Percentiles rank a stretch among this genome's conserved stretches.
Evolutionary conservation across 108 stramenopile species (phyloP).

Genomic region (Cylindrotheca closterium): DNA sequence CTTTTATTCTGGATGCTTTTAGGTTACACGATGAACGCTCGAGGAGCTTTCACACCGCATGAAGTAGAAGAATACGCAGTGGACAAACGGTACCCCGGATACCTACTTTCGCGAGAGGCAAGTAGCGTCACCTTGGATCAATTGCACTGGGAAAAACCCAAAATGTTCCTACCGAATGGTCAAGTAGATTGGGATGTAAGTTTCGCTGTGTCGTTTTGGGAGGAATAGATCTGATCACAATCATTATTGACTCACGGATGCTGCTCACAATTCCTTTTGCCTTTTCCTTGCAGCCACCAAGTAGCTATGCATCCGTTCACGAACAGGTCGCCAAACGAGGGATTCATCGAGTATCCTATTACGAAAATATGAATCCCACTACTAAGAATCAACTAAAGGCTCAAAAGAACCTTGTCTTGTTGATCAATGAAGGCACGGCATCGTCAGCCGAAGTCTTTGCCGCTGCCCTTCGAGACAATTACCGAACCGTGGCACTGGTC

Average conservation of each 20-base stretch:
- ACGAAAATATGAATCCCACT: neutral
- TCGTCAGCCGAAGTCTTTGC: constrained; percentile 84
- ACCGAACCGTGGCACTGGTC: constrained; percentile 65
- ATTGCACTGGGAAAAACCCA: constrained; percentile 65
- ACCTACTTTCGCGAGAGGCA: constrained; percentile 61
- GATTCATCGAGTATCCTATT: constrained; percentile 32
- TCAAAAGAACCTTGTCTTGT: constrained; percentile 71
- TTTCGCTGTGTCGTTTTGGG: too few species aligned
- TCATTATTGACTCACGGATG: too few species aligned
- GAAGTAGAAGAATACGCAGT: constrained; percentile 79
- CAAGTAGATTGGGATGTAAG: constrained; percentile 44
- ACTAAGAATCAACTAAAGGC: constrained; percentile 5
- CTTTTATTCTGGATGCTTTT: neutral
- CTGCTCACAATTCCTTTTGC: too few species aligned
- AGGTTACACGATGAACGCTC: constrained; percentile 64
- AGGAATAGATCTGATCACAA: too few species aligned
- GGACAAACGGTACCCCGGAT: constrained; percentile 77
- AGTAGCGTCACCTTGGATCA: constrained; percentile 46
- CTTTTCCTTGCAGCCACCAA: too few species aligned
- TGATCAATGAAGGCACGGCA: constrained; percentile 87
- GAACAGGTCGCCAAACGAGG: constrained; percentile 68
- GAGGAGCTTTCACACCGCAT: constrained; percentile 80
- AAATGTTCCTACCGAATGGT: constrained; percentile 49
- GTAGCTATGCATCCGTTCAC: constrained; percentile 66
- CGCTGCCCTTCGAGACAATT: constrained; percentile 76